Evolutionary conservation across 1,139 yeast species (phyloP).

Genomic region (Hanseniaspora gamundiae): DNA sequence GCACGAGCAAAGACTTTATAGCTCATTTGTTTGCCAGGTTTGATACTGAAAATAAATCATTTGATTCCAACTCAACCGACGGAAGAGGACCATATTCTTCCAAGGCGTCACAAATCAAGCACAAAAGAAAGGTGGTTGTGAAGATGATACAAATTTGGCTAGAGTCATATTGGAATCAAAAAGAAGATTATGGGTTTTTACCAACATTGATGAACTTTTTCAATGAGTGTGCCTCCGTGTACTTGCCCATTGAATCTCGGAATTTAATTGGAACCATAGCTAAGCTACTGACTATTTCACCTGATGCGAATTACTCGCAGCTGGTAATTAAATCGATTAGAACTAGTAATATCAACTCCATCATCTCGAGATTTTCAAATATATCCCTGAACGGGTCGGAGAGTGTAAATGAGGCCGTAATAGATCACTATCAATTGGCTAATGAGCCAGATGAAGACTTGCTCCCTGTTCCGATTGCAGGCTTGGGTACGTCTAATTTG

Average conservation of each 20-base stretch:
- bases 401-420: constrained; percentile 22
- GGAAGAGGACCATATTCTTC: constrained; percentile 24
- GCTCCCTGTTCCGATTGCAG: constrained; percentile 23
- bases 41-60: constrained; percentile 33
- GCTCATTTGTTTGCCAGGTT: constrained; percentile 60
- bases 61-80: constrained; percentile 2
- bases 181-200: constrained; percentile 45
- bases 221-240: constrained; percentile 51
- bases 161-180: constrained; percentile 74
- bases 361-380: constrained; percentile 23
- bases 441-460: constrained; percentile 22
- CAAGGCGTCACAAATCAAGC: constrained; percentile 41
- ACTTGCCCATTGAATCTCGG: constrained; percentile 53
- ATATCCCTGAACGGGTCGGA: not conserved
- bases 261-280: constrained; percentile 52
- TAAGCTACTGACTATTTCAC: constrained; percentile 28
- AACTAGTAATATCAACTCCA: constrained; percentile 16
- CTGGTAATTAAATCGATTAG: constrained; percentile 34
- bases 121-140: constrained; percentile 55
- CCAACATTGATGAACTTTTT: constrained; percentile 66
- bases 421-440: constrained; percentile 29
- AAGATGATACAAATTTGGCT: constrained; percentile 71
- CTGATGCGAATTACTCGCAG: constrained; percentile 23
- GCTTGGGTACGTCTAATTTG: constrained; percentile 22
- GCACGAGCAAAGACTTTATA: constrained; percentile 55